Evolutionary conservation across 23 red algal species (phyloP), one percentile per base, ranked within the genome.

Genomic region (Agarophyton chilense): DNA sequence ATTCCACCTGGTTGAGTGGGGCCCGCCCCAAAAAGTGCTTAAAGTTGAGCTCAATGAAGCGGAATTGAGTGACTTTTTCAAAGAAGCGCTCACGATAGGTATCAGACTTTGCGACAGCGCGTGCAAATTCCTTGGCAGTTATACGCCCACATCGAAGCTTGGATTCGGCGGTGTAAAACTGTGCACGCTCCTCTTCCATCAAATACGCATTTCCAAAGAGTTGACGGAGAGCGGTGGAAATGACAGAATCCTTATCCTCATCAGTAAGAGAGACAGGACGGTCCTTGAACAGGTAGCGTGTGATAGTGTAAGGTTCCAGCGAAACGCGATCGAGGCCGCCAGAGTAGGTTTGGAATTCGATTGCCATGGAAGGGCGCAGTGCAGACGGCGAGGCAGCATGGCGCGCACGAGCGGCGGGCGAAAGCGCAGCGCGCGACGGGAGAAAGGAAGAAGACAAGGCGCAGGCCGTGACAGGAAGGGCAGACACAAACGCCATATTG

Each of bases 171-270:
- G 78, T 81, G 56, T 90, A 86, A 41, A 95, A 79, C 85, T 95
- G 84, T 1, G 82, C 93, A 31, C 82, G 87, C 76, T 95, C 93
- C 87, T 90, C 93, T 75, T 95, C 93, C 80, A 95, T 91, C 33
- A 95, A 62, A 45, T 95, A 95, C 2, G 82, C 80, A 26, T 95
- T 95, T 35, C 93, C 93, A 42, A 95, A 90, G 25, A 95, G 42
- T n/a, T 93, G 78, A 25, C 90, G 90, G 0, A 85, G 80, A 24
- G 47, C 90, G 31, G 77, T 28, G 45, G 21, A 28, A 32, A 85
- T 78, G 41, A 67, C 81, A 32, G 39, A 63, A 19, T 93, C 90
- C 77, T 92, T 92, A 31, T 92, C 88, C 77, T 92, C 52, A 11
- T 47, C 55, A 2, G 36, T 74, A 22, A 92, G 76, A n/a, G 45